These are phyloP conservation scores for Phylloporus arenicola DNA, from an alignment of 768 basidiomycete species.

Conservation along the genomic window DNA sequence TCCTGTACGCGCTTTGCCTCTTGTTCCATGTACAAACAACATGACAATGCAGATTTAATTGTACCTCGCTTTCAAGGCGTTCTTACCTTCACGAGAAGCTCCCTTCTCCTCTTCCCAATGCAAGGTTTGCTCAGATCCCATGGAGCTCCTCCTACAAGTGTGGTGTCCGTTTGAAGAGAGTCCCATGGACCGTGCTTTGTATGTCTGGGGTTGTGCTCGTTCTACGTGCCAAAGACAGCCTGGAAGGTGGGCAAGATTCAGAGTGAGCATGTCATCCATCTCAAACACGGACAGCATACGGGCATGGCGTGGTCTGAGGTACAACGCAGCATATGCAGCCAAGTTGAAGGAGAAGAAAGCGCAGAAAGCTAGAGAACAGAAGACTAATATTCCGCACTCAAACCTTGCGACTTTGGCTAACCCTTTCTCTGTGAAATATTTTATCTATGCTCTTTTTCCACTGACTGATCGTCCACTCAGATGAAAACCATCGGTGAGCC, in stretches of 20 bases:
- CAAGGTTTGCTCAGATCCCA: slow-evolving; percentile 63
- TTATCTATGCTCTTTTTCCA: neutral
- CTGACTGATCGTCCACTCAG: slow-evolving; percentile 9
- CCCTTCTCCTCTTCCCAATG: slow-evolving; percentile 61
- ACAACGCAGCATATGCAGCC: slow-evolving; percentile 68
- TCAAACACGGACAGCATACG: slow-evolving; percentile 49
- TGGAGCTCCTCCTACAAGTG: slow-evolving; percentile 81
- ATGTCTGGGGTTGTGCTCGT: slow-evolving; percentile 78
- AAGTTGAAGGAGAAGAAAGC: slow-evolving; percentile 59
- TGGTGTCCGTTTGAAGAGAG: slow-evolving; percentile 89
- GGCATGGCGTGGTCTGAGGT: slow-evolving; percentile 73
- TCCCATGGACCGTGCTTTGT: slow-evolving; percentile 77
- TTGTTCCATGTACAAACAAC: slow-evolving; percentile 42
- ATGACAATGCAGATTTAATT: slow-evolving; percentile 42
- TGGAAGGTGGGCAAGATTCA: slow-evolving; percentile 58
- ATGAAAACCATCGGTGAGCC: slow-evolving; percentile 26
- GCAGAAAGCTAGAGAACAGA: slow-evolving; percentile 35
- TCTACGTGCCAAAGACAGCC: slow-evolving; percentile 66
- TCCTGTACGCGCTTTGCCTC: slow-evolving; percentile 66
- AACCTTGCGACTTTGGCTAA: slow-evolving; percentile 40
- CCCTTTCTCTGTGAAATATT: slow-evolving; percentile 62
- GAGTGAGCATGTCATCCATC: slow-evolving; percentile 5
- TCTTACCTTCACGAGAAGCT: slow-evolving; percentile 61
- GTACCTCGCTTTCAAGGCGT: slow-evolving; percentile 56
- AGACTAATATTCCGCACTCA: slow-evolving; percentile 32